phyloP scores from a whole-genome alignment of 2,329 filamentous ascomycete genomes.

The Nothopassalora personata region DNA sequence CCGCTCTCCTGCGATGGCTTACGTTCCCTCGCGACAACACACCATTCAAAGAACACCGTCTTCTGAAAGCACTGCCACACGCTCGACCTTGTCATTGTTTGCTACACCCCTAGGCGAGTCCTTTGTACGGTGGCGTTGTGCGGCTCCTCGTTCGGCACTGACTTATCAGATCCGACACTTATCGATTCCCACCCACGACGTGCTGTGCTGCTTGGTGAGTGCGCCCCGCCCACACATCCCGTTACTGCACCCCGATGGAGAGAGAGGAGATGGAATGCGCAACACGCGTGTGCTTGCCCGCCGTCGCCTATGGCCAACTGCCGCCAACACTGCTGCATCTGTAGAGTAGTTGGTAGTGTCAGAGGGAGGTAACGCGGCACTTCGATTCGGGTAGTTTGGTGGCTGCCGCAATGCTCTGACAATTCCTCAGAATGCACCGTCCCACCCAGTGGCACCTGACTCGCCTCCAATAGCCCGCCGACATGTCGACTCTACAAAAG shows the following conservation, averaged over 20 bases:
- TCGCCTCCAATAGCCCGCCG: not conserved
- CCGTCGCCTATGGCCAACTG: not conserved
- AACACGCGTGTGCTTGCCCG: not conserved
- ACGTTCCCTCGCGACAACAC: not conserved
- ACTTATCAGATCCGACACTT: not conserved
- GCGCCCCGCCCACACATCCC: not conserved
- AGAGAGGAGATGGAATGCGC: not conserved
- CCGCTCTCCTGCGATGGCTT: not conserved
- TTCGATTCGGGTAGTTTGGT: not conserved
- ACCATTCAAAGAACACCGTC: not conserved
- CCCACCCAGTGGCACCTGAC: not conserved
- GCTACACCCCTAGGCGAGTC: not conserved
- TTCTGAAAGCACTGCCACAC: not conserved
- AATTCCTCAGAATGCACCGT: conserved; percentile 8
- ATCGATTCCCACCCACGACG: not conserved
- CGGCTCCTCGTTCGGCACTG: not conserved
- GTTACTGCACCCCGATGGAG: not conserved
- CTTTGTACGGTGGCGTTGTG: not conserved
- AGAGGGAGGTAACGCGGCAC: not conserved
- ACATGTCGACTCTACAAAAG: conserved; percentile 19
- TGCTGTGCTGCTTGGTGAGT: not conserved
- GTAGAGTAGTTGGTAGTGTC: not conserved
- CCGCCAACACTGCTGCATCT: not conserved
- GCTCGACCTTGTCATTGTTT: not conserved
- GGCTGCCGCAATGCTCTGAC: conserved; percentile 8